Evolutionary conservation across 805 yeast genomes (phyloP).

Genomic region (Wickerhamomyces xylosicus): DNA sequence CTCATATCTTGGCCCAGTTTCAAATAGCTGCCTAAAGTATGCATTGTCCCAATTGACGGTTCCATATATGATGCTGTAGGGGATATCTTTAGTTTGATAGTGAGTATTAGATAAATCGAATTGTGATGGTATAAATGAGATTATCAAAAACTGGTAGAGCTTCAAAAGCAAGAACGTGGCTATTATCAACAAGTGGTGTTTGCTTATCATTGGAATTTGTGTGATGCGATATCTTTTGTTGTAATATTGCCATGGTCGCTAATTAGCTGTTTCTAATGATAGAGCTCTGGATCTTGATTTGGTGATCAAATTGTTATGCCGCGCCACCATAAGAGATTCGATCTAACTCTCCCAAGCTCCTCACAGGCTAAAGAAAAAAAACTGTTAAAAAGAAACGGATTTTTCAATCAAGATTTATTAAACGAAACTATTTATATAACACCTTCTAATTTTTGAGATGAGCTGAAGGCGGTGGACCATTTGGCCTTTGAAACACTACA

Average conservation of each 20-base stretch:
- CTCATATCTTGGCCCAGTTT: conserved; percentile 46
- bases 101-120: background rate
- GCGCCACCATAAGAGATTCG: no score
- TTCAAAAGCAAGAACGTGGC: background rate
- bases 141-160: background rate
- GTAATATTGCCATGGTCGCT: no score
- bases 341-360: no score
- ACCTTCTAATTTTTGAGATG: conserved; percentile 5
- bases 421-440: no score
- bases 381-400: no score
- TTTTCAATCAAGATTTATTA: no score
- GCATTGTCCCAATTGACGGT: conserved; percentile 82
- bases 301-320: no score
- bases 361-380: no score
- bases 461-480: conserved; percentile 18
- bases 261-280: no score
- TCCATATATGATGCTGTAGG: conserved; percentile 21
- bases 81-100: background rate
- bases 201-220: background rate
- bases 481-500: conserved; percentile 10
- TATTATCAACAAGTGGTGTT: background rate
- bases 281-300: no score
- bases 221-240: no score
- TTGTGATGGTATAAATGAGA: background rate
- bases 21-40: conserved; percentile 53